phyloP scores from a whole-genome alignment of 441 rosid species.

The Bocquillonia castaneifolia region DNA sequence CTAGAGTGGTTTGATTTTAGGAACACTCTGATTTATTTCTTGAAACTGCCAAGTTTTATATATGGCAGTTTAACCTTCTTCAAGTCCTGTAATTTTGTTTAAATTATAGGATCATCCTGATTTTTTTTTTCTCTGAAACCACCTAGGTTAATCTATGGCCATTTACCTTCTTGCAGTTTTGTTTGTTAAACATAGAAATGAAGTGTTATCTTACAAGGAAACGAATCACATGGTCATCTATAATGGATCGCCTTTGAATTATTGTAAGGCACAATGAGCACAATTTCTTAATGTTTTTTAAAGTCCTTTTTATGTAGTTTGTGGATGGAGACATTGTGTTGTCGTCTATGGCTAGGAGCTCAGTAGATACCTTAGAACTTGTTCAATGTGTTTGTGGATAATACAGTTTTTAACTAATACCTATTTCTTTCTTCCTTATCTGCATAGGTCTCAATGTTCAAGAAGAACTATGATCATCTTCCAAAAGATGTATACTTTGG shows the following conservation, averaged over 20 bases:
- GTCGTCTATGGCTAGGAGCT: background rate
- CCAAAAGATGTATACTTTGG: constrained; percentile 80
- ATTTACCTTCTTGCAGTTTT: background rate
- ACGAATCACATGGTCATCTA: background rate
- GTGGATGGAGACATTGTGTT: background rate
- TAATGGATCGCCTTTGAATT: background rate
- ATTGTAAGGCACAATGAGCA: background rate
- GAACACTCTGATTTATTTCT: background rate
- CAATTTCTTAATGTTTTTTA: background rate
- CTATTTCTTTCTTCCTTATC: constrained; percentile 9
- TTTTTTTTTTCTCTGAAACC: background rate
- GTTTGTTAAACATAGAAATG: background rate
- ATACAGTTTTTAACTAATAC: background rate
- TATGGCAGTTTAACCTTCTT: background rate
- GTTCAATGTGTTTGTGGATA: background rate
- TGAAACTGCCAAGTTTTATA: background rate
- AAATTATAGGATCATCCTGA: background rate
- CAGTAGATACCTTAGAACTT: background rate
- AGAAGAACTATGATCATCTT: constrained; percentile 85
- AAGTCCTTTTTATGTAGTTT: background rate
- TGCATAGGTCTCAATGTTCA: constrained; percentile 81
- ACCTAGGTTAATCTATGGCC: background rate
- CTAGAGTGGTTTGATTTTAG: background rate
- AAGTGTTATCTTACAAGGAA: background rate
- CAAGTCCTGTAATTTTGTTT: background rate